Conservation (phyloP, 2,329 filamentous ascomycete species). For the Botryotinia globosa region DNA sequence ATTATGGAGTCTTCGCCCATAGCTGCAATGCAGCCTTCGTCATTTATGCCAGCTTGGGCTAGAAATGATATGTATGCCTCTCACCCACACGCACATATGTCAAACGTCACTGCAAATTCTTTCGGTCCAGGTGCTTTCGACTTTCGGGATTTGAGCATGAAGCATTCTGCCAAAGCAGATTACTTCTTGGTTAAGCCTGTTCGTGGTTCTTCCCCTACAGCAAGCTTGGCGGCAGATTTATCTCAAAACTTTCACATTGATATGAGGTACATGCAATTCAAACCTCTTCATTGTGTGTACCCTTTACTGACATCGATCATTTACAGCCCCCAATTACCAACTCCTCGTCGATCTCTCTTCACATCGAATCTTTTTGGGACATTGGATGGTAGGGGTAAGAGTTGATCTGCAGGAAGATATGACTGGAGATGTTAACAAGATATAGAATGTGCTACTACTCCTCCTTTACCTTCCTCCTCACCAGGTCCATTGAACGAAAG, state of each 20-base stretch:
- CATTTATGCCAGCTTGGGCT: constrained; percentile 60
- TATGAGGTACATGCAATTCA: constrained; percentile 65
- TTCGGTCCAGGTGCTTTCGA: constrained; percentile 67
- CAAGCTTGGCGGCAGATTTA: constrained; percentile 87
- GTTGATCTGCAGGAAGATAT: constrained; percentile 35
- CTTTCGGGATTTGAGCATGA: constrained; percentile 73
- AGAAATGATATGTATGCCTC: constrained; percentile 53
- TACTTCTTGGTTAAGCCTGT: constrained; percentile 80
- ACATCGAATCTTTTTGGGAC: constrained; percentile 63
- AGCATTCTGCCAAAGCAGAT: constrained; percentile 62
- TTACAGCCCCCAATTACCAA: constrained; percentile 73
- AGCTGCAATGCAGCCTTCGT: constrained; percentile 83
- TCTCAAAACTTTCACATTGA: constrained; percentile 97
- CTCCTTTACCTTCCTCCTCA: constrained; percentile 80
- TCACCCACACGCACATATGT: constrained; percentile 48
- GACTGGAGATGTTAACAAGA: constrained; percentile 38
- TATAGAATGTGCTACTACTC: constrained; percentile 74
- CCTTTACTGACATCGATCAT: constrained; percentile 21
- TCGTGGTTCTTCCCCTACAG: constrained; percentile 83
- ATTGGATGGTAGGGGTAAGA: constrained; percentile 48
- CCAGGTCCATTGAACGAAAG: constrained; percentile 68
- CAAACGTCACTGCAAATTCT: constrained; percentile 47
- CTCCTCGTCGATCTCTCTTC: constrained; percentile 81
- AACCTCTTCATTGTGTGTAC: not conserved
- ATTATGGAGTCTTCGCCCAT: constrained; percentile 91